Evolutionary conservation across 768 basidiomycete genomes (phyloP), one percentile per base, ranked within the genome.

Genomic region (Podaxis mareebaensis): DNA sequence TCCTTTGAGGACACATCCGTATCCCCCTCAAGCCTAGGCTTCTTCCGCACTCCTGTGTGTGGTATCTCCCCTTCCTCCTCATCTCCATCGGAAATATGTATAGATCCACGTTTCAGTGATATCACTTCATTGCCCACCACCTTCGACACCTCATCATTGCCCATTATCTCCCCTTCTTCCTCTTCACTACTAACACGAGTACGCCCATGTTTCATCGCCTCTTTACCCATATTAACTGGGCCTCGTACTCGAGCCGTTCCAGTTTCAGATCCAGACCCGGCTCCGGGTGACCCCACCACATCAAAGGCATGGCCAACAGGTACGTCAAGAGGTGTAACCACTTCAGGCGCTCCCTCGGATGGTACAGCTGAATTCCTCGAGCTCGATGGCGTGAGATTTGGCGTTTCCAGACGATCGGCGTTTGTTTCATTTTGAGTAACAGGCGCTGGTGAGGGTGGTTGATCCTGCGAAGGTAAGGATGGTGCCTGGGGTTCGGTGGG

Each of bases 241-340:
- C 33, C 8, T 10, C 8, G 33, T 10, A 33, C 10, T 33, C 33
- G 33, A 33, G 44, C 22, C 40, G 42, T 58, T 7, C 20, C 24
- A 4, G 20, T 17, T 33, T 10, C 33, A 33, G 33, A 10, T 39
- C 58, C 36, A 39, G n/a, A 22, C 10, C 36, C 22, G 42, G 40
- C 17, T 39, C 48, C 20, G 15, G 44, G 44, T 17, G 13, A 20
- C 24, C 57, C 55, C 7, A 61, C 60, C 51, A 61, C 52, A 39
- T 24, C 26, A 42, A 22, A 20, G 20, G 13, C 46, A 26, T 38
- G 28, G 15, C 49, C 59, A 6, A n/a, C 28, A 3, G 30, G 11
- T 11, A 42, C 38, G 42, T 62, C 60, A 12, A 53, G 44, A 28
- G 68, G 65, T 53, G 68, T 69, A 17, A 40, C 26, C 4, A 58